phyloP scores from a whole-genome alignment of 768 basidiomycete species.

The Strobilomyces confusus region DNA sequence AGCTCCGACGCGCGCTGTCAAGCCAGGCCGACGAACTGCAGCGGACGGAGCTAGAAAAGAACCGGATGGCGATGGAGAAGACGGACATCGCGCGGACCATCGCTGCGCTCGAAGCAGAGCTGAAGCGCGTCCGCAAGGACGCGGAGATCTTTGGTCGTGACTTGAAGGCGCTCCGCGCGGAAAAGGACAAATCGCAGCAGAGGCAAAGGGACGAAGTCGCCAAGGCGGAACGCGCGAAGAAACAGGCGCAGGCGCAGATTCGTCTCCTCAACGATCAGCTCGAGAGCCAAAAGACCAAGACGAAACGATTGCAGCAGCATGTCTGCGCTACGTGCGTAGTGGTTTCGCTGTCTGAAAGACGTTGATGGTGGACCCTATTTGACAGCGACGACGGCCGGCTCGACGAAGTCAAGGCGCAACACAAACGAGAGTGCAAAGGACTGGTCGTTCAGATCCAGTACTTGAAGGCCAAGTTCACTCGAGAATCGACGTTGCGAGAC shows the following conservation, averaged over 20 bases:
- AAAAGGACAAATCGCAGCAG: conserved; percentile 61
- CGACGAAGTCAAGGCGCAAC: conserved; percentile 53
- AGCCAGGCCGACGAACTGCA: conserved; percentile 61
- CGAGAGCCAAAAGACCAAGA: conserved; percentile 44
- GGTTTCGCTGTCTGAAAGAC: not conserved
- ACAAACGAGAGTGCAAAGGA: conserved; percentile 87
- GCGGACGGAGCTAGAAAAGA: conserved; percentile 59
- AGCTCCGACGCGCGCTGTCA: conserved; percentile 64
- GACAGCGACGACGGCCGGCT: conserved; percentile 53
- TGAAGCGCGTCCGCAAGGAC: conserved; percentile 69
- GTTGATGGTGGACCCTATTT: not conserved
- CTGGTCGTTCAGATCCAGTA: conserved; percentile 88
- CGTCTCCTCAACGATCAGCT: conserved; percentile 64
- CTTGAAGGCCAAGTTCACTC: conserved; percentile 85
- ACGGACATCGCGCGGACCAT: conserved; percentile 63
- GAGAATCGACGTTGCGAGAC: conserved; percentile 76
- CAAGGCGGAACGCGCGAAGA: conserved; percentile 59
- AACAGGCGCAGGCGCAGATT: conserved; percentile 65
- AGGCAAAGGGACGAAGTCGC: conserved; percentile 52
- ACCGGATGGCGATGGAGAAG: conserved; percentile 58
- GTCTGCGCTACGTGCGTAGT: conserved; percentile 55
- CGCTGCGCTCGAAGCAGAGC: conserved; percentile 65
- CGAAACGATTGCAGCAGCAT: conserved; percentile 45
- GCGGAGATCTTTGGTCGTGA: conserved; percentile 79
- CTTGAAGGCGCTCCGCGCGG: conserved; percentile 57